Percentiles rank a stretch among this genome's conserved stretches.
These are phyloP conservation scores for Sequoiadendron giganteum DNA, from an alignment of 75 land plant species.

Conservation along the genomic window DNA sequence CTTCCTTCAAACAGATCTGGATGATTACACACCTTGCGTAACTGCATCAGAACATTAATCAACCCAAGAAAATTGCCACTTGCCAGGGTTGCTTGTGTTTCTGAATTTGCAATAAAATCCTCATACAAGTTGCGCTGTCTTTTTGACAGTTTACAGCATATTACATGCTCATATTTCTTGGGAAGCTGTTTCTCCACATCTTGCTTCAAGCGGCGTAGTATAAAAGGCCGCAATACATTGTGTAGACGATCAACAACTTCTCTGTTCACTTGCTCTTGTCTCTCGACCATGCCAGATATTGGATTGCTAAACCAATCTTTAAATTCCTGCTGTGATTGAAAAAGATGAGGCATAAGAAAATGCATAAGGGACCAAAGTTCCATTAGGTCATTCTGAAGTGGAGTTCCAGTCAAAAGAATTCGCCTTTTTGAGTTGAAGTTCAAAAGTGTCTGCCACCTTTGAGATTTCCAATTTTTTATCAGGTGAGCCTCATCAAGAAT, in stretches of 20 bases:
- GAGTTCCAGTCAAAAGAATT: constrained; percentile 96
- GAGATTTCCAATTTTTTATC: constrained; percentile 99
- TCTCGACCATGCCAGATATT: constrained; percentile 96
- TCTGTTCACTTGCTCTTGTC: constrained; percentile 91
- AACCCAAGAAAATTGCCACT: constrained; percentile 93
- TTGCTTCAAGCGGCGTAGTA: constrained; percentile 88
- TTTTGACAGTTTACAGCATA: constrained; percentile 83
- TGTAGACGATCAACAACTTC: constrained; percentile 95
- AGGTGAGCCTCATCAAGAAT: constrained; percentile 99
- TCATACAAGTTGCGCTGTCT: constrained; percentile 97
- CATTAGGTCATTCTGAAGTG: constrained; percentile 99
- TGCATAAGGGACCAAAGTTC: constrained; percentile 99
- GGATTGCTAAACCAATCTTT: constrained; percentile 99
- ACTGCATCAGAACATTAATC: constrained; percentile 97
- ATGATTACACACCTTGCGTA: constrained; percentile 99
- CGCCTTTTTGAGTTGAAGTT: constrained; percentile 98
- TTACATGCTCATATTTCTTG: constrained; percentile 90
- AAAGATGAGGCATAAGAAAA: constrained; percentile 99
- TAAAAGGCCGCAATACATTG: constrained; percentile 97
- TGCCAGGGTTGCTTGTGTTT: constrained; percentile 96
- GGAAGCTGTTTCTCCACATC: constrained; percentile 99
- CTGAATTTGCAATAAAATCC: constrained; percentile 98
- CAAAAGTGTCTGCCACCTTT: constrained; percentile 98
- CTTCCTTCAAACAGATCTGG: constrained; percentile 99
- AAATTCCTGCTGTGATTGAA: constrained; percentile 99